These are phyloP conservation scores for Fusarium poae DNA, from an alignment of 2,329 filamentous ascomycete genomes.

Conservation along the genomic window DNA sequence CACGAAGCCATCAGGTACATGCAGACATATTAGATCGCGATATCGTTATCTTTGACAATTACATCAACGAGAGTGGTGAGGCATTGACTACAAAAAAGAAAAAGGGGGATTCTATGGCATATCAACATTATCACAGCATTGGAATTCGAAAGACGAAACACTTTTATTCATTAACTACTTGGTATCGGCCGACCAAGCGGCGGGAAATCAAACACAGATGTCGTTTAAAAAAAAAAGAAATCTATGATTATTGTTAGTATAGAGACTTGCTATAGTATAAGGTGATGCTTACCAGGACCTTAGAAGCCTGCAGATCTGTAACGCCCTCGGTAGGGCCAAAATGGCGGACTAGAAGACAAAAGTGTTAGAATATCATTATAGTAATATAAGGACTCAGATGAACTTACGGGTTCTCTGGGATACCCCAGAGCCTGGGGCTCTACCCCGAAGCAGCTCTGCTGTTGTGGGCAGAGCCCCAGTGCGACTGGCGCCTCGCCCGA, in stretches of 20 bases:
- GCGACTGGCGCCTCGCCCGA: neutral
- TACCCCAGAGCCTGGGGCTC: conserved; percentile 3
- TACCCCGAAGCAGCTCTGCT: conserved; percentile 5
- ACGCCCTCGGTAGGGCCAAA: neutral
- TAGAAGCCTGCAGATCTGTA: neutral
- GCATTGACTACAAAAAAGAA: neutral
- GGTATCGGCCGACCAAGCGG: neutral
- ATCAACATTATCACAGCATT: neutral
- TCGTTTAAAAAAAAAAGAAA: neutral
- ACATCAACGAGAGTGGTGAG: neutral
- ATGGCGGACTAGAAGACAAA: neutral
- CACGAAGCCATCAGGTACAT: no score
- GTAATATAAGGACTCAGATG: neutral
- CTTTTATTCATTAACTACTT: neutral
- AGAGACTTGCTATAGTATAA: no score
- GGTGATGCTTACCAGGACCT: neutral
- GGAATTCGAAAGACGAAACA: neutral
- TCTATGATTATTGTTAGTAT: neutral
- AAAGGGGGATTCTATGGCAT: no score
- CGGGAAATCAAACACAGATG: neutral
- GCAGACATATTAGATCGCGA: no score
- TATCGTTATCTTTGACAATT: neutral
- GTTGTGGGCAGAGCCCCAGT: neutral
- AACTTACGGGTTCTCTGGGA: conserved; percentile 1
- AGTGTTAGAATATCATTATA: neutral